Conservation (phyloP, 2,329 filamentous ascomycete species). For the Hymenoscyphus salicellus region DNA sequence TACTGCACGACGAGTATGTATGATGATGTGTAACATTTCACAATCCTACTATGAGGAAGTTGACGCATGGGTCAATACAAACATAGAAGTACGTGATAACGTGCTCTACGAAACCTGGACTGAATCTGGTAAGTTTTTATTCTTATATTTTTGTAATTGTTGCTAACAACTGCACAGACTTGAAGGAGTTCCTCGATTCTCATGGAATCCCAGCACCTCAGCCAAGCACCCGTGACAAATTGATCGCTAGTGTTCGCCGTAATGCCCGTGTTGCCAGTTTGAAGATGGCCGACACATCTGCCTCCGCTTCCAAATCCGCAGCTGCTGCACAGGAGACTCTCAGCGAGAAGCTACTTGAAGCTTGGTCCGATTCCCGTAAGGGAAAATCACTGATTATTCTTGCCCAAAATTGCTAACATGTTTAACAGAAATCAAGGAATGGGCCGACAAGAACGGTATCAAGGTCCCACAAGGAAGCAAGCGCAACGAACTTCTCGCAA, state of each 20-base stretch:
- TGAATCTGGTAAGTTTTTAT: constrained; percentile 52
- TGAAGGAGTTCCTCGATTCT: constrained; percentile 90
- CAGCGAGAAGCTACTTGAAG: constrained; percentile 79
- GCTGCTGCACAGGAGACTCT: constrained; percentile 70
- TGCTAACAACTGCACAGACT: constrained; percentile 48
- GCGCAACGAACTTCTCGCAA: constrained; percentile 78
- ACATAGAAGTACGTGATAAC: too few relatives aligned
- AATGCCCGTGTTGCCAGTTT: constrained; percentile 79
- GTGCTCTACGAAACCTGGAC: constrained; percentile 93
- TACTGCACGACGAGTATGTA: constrained; percentile 81
- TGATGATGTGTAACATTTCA: too few relatives aligned
- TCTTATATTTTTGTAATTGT: background rate
- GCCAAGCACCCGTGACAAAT: constrained; percentile 76
- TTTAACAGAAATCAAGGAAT: constrained; percentile 73
- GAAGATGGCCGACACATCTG: constrained; percentile 59
- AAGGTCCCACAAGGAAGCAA: constrained; percentile 88
- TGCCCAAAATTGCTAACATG: constrained; percentile 10
- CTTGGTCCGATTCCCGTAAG: constrained; percentile 74
- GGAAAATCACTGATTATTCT: background rate
- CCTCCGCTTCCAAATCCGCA: constrained; percentile 61
- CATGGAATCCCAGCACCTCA: constrained; percentile 85
- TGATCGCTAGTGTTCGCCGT: constrained; percentile 85
- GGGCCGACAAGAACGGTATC: constrained; percentile 86
- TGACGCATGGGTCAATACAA: too few relatives aligned
- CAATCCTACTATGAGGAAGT: constrained; percentile 83